Evolutionary conservation across 2,329 filamentous ascomycete species (phyloP), one percentile per base, ranked within the genome.

Genomic region (Ophiocordyceps camponoti-saundersi): DNA sequence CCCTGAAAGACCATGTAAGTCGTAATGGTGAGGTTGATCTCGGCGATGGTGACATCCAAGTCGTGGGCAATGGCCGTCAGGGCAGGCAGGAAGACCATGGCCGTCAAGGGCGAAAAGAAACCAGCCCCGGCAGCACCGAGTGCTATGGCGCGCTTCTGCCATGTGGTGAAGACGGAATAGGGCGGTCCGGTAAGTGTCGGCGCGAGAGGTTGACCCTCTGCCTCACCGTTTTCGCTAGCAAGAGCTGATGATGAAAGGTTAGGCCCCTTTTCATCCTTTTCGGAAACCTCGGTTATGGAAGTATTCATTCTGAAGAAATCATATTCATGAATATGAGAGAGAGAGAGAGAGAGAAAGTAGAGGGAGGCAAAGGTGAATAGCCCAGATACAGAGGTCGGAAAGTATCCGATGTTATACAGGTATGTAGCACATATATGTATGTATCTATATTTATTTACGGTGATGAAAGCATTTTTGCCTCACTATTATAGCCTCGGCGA

Each of bases 1-100:
- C 72, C 77, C 61, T 80, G 77, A 34, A 80, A 70, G 44, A 80
- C 69, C 70, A 75, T 70, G 53, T 75, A 76, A 1, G 69, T 72
- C 2, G 72, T 75, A 40, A 75, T 59, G 7, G 70, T 73, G 34
- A 76, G 57, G 54, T 73, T 75, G 50, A 74, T 66, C 44, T 65
- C 52, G 1, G 61, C 53, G 29, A 55, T 52, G 6, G 61, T 60
- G 18, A 77, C 67, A 21, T 64, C 26, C 10, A 77, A 60, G 40
- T 73, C 70, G 2, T 62, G 51, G 8, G 73, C 67, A 11, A 78
- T 61, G 7, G 65, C 59, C 16, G 67, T 65, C 26, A 77, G 55
- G 0, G 73, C 73, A 2, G 73, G 74, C 45, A 74, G 68, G 60
- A 76, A 77, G 20, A 75, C 75, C 42, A 72, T 65, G 3, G 66